These are phyloP conservation scores for Neobulgaria alba DNA, from an alignment of 2,329 filamentous ascomycete genomes.

Conservation along the genomic window DNA sequence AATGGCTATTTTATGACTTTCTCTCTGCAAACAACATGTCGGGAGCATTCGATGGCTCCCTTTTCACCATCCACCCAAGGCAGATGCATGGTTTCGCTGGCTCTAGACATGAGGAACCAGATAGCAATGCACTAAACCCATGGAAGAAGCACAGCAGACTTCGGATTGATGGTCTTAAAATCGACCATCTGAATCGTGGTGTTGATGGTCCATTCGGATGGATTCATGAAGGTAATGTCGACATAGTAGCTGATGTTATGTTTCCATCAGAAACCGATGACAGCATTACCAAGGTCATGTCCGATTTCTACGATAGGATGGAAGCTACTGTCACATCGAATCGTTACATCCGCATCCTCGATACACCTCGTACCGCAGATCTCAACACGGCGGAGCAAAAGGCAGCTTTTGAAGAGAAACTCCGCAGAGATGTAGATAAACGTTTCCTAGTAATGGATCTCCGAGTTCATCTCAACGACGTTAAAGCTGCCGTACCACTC, in stretches of 20 bases:
- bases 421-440: constrained; percentile 45
- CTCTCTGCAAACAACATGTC: constrained; percentile 93
- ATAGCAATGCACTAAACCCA: constrained; percentile 54
- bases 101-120: constrained; percentile 46
- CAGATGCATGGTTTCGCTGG: constrained; percentile 77
- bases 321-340: constrained; percentile 85
- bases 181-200: constrained; percentile 90
- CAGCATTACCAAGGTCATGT: constrained; percentile 86
- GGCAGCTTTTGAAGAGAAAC: constrained; percentile 20
- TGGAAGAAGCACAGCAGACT: constrained; percentile 97
- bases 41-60: constrained; percentile 86
- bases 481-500: constrained; percentile 83
- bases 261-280: constrained; percentile 83
- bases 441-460: constrained; percentile 90
- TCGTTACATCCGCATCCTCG: constrained; percentile 52
- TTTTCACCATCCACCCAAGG: constrained; percentile 93
- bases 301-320: constrained; percentile 93
- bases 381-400: constrained; percentile 21
- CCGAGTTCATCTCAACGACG: constrained; percentile 89
- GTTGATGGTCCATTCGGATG: constrained; percentile 92
- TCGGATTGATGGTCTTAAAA: constrained; percentile 85
- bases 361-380: constrained; percentile 31
- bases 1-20: constrained; percentile 98
- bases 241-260: constrained; percentile 93
- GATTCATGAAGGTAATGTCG: constrained; percentile 96